Conservation (phyloP, 2,329 filamentous ascomycete species). For the Magnaporthiopsis incrustans region DNA sequence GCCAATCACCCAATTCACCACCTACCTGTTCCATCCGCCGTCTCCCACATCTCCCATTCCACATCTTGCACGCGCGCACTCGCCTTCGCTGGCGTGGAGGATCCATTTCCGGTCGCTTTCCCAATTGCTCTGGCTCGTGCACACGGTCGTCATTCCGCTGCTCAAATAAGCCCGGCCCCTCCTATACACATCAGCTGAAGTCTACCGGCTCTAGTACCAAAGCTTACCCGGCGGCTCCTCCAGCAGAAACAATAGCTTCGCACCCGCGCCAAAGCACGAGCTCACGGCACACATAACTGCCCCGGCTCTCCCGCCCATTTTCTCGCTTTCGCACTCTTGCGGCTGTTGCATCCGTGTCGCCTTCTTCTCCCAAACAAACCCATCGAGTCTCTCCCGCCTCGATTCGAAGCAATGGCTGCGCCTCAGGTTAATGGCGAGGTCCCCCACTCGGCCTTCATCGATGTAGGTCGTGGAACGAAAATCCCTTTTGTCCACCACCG, state of each 20-base stretch:
- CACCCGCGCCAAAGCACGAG: background rate
- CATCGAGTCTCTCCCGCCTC: background rate
- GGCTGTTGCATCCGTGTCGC: background rate
- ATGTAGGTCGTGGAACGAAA: conserved; percentile 27
- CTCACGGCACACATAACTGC: background rate
- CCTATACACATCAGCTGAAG: background rate
- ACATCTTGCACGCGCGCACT: too few relatives aligned
- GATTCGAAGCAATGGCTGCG: conserved; percentile 23
- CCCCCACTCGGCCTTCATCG: conserved; percentile 40
- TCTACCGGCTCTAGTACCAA: background rate
- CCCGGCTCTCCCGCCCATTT: background rate
- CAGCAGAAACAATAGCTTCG: background rate
- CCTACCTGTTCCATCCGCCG: too few relatives aligned
- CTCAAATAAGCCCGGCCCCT: too few relatives aligned
- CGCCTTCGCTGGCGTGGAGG: too few relatives aligned
- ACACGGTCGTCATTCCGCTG: too few relatives aligned
- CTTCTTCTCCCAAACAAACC: background rate
- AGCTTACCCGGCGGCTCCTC: background rate
- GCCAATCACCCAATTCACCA: too few relatives aligned
- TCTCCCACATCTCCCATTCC: too few relatives aligned
- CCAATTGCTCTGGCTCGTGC: too few relatives aligned
- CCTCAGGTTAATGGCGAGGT: conserved; percentile 44
- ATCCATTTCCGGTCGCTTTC: too few relatives aligned
- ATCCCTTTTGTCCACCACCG: background rate
- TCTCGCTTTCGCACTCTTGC: background rate